Conservation (phyloP, 1,284 basidiomycete species). For the Trichosporon asahii region DNA sequence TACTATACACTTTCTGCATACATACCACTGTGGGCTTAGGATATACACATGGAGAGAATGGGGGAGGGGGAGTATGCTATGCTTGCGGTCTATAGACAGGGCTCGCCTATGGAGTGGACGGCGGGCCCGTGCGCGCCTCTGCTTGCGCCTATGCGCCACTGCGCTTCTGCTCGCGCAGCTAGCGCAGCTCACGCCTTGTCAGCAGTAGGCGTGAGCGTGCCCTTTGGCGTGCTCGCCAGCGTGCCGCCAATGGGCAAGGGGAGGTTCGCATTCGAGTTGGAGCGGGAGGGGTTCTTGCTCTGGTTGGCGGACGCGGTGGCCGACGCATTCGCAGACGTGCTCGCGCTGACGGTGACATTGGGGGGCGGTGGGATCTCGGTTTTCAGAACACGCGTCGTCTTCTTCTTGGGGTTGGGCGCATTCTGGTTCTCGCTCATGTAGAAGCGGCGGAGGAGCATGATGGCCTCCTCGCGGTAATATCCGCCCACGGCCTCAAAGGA, state of each 20-base stretch:
- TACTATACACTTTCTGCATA: constrained; percentile 2
- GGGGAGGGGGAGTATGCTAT: background rate
- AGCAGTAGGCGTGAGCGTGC: background rate
- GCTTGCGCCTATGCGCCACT: too few species aligned
- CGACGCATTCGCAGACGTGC: too few species aligned
- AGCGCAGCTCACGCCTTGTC: background rate
- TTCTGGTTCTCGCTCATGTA: constrained; percentile 94
- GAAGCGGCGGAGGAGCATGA: constrained; percentile 89
- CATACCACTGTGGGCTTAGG: background rate
- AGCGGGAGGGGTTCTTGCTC: constrained; percentile 23
- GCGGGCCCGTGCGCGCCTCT: background rate
- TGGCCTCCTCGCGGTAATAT: constrained; percentile 85
- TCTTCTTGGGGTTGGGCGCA: constrained; percentile 53
- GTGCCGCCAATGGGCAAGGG: constrained; percentile 32
- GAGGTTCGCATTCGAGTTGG: background rate
- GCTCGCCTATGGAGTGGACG: background rate
- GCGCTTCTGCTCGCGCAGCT: background rate
- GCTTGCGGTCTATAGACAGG: background rate
- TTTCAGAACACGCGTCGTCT: constrained; percentile 51
- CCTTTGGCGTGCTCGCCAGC: constrained; percentile 29
- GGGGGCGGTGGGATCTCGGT: constrained; percentile 49
- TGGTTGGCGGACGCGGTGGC: background rate
- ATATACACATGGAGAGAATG: background rate
- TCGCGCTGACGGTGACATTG: too few species aligned
- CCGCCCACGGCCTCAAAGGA: constrained; percentile 76